A percentile compares a stretch with the other conserved stretches of the same genome.
These are phyloP conservation scores for Puya raimondii DNA, from an alignment of 176 grass and related monocot species.

Conservation along the genomic window DNA sequence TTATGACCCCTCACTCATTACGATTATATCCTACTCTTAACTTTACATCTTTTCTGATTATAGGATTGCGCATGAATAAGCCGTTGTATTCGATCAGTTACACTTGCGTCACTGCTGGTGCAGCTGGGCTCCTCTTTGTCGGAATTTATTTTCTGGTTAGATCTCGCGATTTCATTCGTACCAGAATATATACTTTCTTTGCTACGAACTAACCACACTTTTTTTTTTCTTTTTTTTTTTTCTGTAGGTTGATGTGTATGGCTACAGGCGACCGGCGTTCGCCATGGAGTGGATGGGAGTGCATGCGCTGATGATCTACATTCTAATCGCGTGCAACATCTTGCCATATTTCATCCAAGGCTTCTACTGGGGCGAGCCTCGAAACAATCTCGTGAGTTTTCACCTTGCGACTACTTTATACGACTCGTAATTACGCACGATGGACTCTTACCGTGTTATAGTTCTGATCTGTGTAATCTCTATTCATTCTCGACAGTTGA, in stretches of 20 bases:
- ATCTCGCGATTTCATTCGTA: not conserved
- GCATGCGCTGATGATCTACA: conserved; percentile 68
- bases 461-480: not conserved
- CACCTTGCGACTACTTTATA: not conserved
- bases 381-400: conserved; percentile 52
- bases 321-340: conserved; percentile 61
- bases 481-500: conserved; percentile 32
- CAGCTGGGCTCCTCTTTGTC: conserved; percentile 46
- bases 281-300: conserved; percentile 71
- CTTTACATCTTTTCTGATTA: not conserved
- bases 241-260: conserved; percentile 55
- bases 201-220: not conserved
- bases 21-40: not conserved
- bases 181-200: not conserved
- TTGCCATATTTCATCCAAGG: conserved; percentile 50
- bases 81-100: conserved; percentile 71
- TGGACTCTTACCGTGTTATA: not conserved
- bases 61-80: conserved; percentile 74
- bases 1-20: not conserved
- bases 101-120: conserved; percentile 48
- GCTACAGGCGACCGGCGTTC: conserved; percentile 32
- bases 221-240: conserved; percentile 7
- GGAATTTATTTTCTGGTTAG: conserved; percentile 70
- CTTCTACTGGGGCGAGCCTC: conserved; percentile 50
- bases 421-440: not conserved